Conservation (phyloP, 768 basidiomycete genomes). For the Leucocoprinus leucothites region DNA sequence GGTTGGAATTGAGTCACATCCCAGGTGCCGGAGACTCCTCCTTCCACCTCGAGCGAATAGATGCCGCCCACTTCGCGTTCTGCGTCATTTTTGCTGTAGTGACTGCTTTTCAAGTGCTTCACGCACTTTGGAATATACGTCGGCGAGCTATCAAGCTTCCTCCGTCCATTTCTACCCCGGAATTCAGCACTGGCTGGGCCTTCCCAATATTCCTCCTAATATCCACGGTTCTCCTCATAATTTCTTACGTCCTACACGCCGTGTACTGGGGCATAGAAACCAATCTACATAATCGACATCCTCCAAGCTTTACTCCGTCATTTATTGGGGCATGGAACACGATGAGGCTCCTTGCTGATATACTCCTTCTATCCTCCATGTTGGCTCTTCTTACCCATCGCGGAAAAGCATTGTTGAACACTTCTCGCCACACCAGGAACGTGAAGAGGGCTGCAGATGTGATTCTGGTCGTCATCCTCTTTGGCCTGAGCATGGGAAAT, state of each 20-base stretch:
- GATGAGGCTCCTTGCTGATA: not conserved
- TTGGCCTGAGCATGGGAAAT: not conserved
- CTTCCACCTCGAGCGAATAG: conserved; percentile 1
- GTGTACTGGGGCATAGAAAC: not conserved
- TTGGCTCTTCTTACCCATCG: conserved; percentile 1
- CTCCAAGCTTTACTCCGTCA: not conserved
- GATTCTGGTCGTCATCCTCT: not conserved
- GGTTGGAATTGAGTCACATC: too few species aligned
- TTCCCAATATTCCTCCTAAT: conserved; percentile 5
- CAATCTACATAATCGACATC: not conserved
- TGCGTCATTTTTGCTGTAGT: not conserved
- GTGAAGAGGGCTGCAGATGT: not conserved
- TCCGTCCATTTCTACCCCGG: not conserved
- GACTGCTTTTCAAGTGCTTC: not conserved
- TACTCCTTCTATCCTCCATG: not conserved
- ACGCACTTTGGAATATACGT: not conserved
- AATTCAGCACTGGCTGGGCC: not conserved
- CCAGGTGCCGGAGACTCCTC: not conserved
- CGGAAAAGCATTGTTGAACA: not conserved
- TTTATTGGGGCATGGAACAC: not conserved
- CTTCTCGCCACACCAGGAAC: not conserved
- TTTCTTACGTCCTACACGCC: not conserved
- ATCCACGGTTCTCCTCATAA: not conserved
- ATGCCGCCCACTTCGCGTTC: conserved; percentile 5
- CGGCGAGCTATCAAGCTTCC: not conserved